A percentile compares a stretch with the other conserved stretches of the same genome.
These are phyloP conservation scores for Arthrinium puccinioides DNA, from an alignment of 2,329 filamentous ascomycete genomes.

Conservation along the genomic window DNA sequence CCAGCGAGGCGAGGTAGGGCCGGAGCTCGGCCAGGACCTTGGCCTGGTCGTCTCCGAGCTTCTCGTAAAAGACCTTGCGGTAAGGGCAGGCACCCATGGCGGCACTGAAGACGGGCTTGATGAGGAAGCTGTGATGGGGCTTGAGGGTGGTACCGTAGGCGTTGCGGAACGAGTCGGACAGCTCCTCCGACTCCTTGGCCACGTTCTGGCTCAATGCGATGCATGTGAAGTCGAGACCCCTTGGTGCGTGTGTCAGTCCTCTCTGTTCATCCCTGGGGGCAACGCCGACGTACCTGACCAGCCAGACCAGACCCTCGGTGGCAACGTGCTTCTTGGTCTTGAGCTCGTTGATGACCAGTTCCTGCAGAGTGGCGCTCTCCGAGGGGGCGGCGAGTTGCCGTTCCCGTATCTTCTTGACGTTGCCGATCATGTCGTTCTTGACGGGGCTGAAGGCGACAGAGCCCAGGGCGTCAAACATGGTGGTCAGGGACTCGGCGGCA, in stretches of 20 bases:
- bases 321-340: slow-evolving; percentile 84
- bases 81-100: slow-evolving; percentile 93
- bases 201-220: slow-evolving; percentile 76
- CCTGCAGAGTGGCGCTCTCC: slow-evolving; percentile 78
- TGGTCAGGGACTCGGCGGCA: slow-evolving; percentile 78
- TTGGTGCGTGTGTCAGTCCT: too few species aligned
- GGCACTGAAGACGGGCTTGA: slow-evolving; percentile 88
- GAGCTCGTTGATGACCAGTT: slow-evolving; percentile 78
- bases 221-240: slow-evolving; percentile 89
- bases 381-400: slow-evolving; percentile 70
- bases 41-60: slow-evolving; percentile 63
- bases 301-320: slow-evolving; percentile 85
- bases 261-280: too few species aligned
- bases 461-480: slow-evolving; percentile 69
- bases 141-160: slow-evolving; percentile 86
- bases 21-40: slow-evolving; percentile 59
- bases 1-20: slow-evolving; percentile 68
- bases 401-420: slow-evolving; percentile 93
- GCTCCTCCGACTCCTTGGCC: slow-evolving; percentile 61
- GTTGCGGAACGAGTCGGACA: slow-evolving; percentile 76
- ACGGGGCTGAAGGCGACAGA: slow-evolving; percentile 79
- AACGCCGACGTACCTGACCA: slow-evolving; percentile 71
- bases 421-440: slow-evolving; percentile 84
- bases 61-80: slow-evolving; percentile 85
- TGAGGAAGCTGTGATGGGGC: slow-evolving; percentile 79